phyloP scores from a whole-genome alignment of 2,329 filamentous ascomycete genomes.

The Elsinoe ampelina region DNA sequence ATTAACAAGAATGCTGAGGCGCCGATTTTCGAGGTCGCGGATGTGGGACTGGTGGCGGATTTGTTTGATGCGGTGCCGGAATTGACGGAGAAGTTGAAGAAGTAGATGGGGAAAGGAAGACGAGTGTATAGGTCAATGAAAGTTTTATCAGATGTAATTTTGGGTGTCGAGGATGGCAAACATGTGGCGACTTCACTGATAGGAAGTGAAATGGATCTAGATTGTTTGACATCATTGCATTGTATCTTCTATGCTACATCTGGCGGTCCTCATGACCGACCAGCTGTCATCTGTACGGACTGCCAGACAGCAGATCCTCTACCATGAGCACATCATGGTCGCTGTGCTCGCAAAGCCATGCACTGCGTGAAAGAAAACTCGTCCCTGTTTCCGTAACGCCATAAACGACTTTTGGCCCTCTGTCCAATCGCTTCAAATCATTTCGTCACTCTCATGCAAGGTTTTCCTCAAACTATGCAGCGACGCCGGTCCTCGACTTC shows the following conservation, averaged over 20 bases:
- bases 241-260: constrained; percentile 2
- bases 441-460: neutral
- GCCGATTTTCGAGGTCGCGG: constrained; percentile 95
- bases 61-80: constrained; percentile 89
- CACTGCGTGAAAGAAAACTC: neutral
- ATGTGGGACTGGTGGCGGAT: constrained; percentile 89
- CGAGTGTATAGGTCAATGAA: neutral
- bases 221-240: neutral
- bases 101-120: neutral
- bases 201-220: too few relatives aligned
- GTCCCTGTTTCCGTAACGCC: neutral
- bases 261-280: neutral
- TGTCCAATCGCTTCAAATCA: neutral
- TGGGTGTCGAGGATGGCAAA: too few relatives aligned
- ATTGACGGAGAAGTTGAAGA: constrained; percentile 87
- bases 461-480: constrained; percentile 26
- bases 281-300: neutral
- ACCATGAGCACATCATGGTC: neutral
- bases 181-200: too few relatives aligned
- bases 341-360: neutral
- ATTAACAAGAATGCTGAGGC: constrained; percentile 98
- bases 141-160: neutral
- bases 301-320: neutral
- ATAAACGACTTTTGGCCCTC: constrained; percentile 7
- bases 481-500: constrained; percentile 39